phyloP scores from a whole-genome alignment of 2,329 filamentous ascomycete genomes.

The Colletotrichum cereale region DNA sequence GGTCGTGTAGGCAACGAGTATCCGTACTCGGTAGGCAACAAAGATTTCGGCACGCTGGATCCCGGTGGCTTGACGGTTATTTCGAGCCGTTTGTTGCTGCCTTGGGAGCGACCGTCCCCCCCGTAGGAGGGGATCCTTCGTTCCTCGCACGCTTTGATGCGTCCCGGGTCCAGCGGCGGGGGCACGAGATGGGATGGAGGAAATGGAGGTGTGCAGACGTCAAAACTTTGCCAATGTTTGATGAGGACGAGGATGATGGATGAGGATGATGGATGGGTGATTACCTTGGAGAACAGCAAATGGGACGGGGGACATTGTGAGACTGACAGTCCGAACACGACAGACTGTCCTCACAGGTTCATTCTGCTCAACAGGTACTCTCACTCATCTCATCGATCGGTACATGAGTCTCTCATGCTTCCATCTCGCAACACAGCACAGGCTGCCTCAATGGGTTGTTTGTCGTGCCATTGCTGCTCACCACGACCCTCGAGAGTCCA shows the following conservation, averaged over 20 bases:
- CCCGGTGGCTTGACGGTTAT: slow-evolving; percentile 26
- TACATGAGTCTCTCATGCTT: background rate
- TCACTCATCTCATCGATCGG: background rate
- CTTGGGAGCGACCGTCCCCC: background rate
- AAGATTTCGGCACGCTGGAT: slow-evolving; percentile 4
- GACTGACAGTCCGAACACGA: background rate
- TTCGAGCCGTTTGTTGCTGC: slow-evolving; percentile 30
- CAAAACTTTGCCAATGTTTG: background rate
- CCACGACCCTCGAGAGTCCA: background rate
- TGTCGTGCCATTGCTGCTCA: background rate
- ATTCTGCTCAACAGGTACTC: too few species aligned
- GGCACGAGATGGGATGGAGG: slow-evolving; percentile 16
- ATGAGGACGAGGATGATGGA: too few species aligned
- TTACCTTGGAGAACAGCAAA: too few species aligned
- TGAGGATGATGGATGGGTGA: too few species aligned
- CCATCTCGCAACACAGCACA: background rate
- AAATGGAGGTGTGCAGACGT: background rate
- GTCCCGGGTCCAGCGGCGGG: slow-evolving; percentile 13
- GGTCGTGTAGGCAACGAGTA: slow-evolving; percentile 16
- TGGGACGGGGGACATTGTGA: too few species aligned
- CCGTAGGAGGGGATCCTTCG: background rate
- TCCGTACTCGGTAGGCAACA: too few species aligned
- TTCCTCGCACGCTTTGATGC: too few species aligned
- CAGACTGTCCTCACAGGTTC: background rate
- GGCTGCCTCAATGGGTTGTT: background rate